Percentiles rank a stretch among this genome's conserved stretches.
These are phyloP conservation scores for Eustoma russellianum DNA, from an alignment of 257 asterid genomes.

Conservation along the genomic window DNA sequence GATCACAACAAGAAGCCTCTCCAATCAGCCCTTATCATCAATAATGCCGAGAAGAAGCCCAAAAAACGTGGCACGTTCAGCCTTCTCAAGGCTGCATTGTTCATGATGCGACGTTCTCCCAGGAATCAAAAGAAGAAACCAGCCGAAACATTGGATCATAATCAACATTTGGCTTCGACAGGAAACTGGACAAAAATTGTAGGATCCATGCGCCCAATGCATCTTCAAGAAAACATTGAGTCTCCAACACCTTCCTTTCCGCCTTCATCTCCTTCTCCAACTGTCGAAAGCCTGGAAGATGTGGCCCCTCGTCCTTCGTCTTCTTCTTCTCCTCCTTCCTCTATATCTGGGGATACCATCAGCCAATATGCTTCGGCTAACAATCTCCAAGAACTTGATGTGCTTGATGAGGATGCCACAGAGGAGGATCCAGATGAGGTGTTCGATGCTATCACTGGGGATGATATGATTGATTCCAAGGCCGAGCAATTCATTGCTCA, in stretches of 20 bases:
- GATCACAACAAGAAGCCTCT: slow-evolving; percentile 1
- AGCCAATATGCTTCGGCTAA: slow-evolving; percentile 28
- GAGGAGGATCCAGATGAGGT: slow-evolving; percentile 21
- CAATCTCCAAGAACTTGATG: slow-evolving; percentile 23
- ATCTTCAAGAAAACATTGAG: slow-evolving; percentile 30
- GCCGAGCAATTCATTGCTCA: slow-evolving; percentile 31
- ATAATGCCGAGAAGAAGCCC: slow-evolving; percentile 13
- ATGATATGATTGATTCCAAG: slow-evolving; percentile 26
- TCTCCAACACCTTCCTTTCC: slow-evolving; percentile 24
- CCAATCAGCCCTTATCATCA: neutral
- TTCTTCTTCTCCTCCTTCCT: slow-evolving; percentile 4
- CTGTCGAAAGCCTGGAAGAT: slow-evolving; percentile 7
- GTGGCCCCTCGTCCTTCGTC: slow-evolving; percentile 11
- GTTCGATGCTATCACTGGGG: slow-evolving; percentile 22
- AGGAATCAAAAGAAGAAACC: slow-evolving; percentile 12
- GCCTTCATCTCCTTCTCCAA: neutral
- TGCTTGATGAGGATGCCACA: neutral
- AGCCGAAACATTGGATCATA: neutral
- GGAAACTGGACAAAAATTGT: slow-evolving; percentile 54
- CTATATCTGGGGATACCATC: slow-evolving; percentile 12
- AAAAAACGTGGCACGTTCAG: slow-evolving; percentile 29
- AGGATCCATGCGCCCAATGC: slow-evolving; percentile 64
- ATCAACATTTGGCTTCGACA: slow-evolving; percentile 1
- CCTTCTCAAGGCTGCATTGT: slow-evolving; percentile 45
- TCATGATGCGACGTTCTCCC: slow-evolving; percentile 23